Evolutionary conservation across 2,329 filamentous ascomycete species (phyloP), one percentile per base, ranked within the genome.

Genomic region (Verruconis gallopava): DNA sequence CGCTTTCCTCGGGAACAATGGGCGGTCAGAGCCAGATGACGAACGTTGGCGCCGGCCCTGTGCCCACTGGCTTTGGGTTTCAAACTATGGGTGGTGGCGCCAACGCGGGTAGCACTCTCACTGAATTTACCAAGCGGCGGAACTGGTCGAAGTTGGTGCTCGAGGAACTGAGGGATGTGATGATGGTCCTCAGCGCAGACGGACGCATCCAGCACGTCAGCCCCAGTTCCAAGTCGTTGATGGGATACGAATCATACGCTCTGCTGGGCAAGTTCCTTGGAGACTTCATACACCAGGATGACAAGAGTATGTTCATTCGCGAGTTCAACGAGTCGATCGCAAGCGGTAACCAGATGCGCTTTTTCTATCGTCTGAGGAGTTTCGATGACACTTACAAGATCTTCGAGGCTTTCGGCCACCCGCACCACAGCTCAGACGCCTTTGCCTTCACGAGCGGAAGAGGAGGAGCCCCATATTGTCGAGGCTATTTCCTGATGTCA

Each of bases 401-500:
- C 43, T 85, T 96, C 55, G 89, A 96, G 63, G 79, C 84, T n/a
- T 79, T 89, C 50, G 89, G 89, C 38, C 89, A 95, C 56, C 83
- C 86, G 11, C 89, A 96, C 63, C 79, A 93, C 47, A 81, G 81
- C 25, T 75, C 72, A 15, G 77, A 83, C 48, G 72, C 72, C 46
- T 75, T 74, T 47, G 68, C 72, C 11, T 74, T 74, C 19, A 77
- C 76, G 46, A 72, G 74, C 1, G 71, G 72, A 49, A 79, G 79
- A 48, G 69, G 76, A 41, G 47, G 49, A 21, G 50, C 60, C 44
- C 45, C 44, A 45, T 81, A 82, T 51, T 95, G 86, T 58, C 77
- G 85, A 52, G 88, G 88, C 28, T 85, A 95, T 51, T 95, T 95
- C 58, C 83, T 96, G 69, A 89, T 93, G 78, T 79, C 85, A 5